Evolutionary conservation across 2,329 filamentous ascomycete genomes (phyloP).

Genomic region (Sphaerostilbella broomeana): DNA sequence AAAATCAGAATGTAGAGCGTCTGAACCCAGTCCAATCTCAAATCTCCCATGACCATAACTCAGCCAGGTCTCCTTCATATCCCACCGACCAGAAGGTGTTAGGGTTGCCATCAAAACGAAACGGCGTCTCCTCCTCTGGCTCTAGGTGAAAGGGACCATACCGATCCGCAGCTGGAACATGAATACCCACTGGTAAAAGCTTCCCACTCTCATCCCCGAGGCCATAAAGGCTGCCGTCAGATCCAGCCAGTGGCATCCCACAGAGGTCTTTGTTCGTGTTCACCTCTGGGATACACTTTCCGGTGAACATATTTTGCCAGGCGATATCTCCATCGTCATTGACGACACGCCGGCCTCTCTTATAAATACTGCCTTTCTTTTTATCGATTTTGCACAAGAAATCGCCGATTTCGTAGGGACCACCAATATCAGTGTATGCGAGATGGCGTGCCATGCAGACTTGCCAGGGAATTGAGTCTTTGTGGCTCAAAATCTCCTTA

Average conservation of each 20-base stretch:
- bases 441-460: slow-evolving; percentile 17
- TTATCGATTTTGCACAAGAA: slow-evolving; percentile 18
- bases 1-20: no score
- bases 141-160: no score
- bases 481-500: slow-evolving; percentile 4
- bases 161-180: no score
- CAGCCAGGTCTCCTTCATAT: no score
- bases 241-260: slow-evolving; percentile 11
- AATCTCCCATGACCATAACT: no score
- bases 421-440: slow-evolving; percentile 8
- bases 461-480: slow-evolving; percentile 14
- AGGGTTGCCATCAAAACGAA: no score
- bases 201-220: no score
- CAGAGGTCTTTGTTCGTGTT: slow-evolving; percentile 3
- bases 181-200: no score
- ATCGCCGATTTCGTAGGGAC: slow-evolving; percentile 20
- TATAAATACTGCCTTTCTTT: slow-evolving; percentile 12
- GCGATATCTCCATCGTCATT: slow-evolving; percentile 2
- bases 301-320: slow-evolving; percentile 15
- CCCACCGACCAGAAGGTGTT: no score
- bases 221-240: no score
- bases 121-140: no score
- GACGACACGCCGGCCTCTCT: slow-evolving; percentile 11
- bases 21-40: no score
- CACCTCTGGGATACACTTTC: slow-evolving; percentile 1